Evolutionary conservation across 2,329 filamentous ascomycete genomes (phyloP).

Genomic region (Hypoxylon sp.): DNA sequence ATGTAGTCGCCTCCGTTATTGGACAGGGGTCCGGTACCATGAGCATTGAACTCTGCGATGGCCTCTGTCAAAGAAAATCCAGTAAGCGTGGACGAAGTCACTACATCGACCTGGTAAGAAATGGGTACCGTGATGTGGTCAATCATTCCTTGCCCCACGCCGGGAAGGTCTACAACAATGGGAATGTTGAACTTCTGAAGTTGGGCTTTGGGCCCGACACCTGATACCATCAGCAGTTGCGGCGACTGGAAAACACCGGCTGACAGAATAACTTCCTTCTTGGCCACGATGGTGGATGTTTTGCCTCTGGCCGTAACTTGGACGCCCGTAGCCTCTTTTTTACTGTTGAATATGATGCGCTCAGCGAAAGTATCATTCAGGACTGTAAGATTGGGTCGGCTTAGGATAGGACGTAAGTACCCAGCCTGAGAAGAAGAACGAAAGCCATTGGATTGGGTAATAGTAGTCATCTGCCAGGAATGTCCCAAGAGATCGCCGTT

Average conservation of each 20-base stretch:
- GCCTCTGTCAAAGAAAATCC: not conserved
- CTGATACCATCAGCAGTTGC: slow-evolving; percentile 58
- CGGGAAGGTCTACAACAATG: slow-evolving; percentile 67
- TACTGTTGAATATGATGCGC: slow-evolving; percentile 61
- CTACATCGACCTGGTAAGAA: slow-evolving; percentile 53
- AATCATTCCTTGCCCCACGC: slow-evolving; percentile 73
- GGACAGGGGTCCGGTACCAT: not conserved
- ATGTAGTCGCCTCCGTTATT: slow-evolving; percentile 29
- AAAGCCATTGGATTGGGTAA: slow-evolving; percentile 49
- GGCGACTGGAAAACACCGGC: slow-evolving; percentile 59
- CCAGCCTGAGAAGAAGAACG: slow-evolving; percentile 58
- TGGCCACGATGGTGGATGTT: slow-evolving; percentile 47
- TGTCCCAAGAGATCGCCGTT: slow-evolving; percentile 59
- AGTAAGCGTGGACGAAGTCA: slow-evolving; percentile 48
- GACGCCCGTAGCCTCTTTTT: slow-evolving; percentile 54
- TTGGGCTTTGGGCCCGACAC: slow-evolving; percentile 55
- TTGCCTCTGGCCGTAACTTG: slow-evolving; percentile 36
- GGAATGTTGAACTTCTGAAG: slow-evolving; percentile 61
- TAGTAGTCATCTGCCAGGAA: slow-evolving; percentile 54
- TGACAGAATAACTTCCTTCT: slow-evolving; percentile 58
- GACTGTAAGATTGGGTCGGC: slow-evolving; percentile 52
- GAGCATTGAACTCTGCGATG: not conserved
- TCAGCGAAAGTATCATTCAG: slow-evolving; percentile 61
- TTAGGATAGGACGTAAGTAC: slow-evolving; percentile 53
- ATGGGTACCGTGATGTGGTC: slow-evolving; percentile 61